Evolutionary conservation across 2,329 filamentous ascomycete genomes (phyloP), one percentile per base, ranked within the genome.

Genomic region (Sclerotinia glacialis): DNA sequence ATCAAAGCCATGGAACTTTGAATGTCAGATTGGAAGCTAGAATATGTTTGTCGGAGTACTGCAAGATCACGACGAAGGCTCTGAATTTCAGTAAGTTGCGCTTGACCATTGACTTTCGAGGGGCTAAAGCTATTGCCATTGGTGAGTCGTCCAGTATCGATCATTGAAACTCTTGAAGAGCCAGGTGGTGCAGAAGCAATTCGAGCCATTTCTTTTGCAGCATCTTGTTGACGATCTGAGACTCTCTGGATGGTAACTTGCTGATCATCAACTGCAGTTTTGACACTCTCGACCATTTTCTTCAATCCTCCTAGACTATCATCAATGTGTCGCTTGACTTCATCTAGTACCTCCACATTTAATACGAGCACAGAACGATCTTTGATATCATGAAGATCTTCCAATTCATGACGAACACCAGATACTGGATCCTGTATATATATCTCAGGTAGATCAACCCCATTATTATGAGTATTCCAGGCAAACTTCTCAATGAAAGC

Each of bases 401-500:
- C 95, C 31, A 99, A 81, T 79, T 99, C 95, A 77, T 99, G 94
- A 21, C 95, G 89, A n/a, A 99, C 91, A 0, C 95, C 95, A 11
- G 95, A 98, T 2, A 97, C 85, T 0, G 93, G 90, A 76, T 99
- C 95, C 77, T 99, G 95, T 21, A 99, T 95, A 77, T 99, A 97
- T 21, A 99, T 98, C 73, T 99, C 95, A 0, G 95, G 95, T 55
- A 99, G 80, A 76, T 99, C 95, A 18, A 88, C 86, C 9, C 95
- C 95, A 74, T 97, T 96, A 68, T 92, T 90, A 73, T 98, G 93
- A 0, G 94, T 97, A 73, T 97, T 98, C 93, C 96, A 99, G 0
- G 94, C 95, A 76, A 99, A 99, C 77, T 97, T 99, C 72, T 99
- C 95, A 72, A 99, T 99, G 73, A 99, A 99, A 0, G 95, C 94